These are phyloP conservation scores for Patellaria atrata DNA, from an alignment of 495 filamentous ascomycete genomes.

Conservation along the genomic window DNA sequence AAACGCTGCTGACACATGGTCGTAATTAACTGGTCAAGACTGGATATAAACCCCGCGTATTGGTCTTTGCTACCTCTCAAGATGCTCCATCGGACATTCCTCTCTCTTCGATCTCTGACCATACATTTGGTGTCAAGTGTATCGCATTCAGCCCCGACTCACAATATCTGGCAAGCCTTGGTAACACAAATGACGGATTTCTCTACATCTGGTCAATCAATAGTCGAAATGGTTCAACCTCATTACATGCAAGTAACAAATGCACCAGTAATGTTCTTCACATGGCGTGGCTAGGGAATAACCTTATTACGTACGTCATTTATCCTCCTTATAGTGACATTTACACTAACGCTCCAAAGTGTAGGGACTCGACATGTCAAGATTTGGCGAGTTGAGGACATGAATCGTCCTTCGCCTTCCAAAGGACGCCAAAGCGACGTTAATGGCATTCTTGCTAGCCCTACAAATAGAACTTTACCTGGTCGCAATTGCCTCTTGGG, in stretches of 20 bases:
- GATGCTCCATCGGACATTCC: slow-evolving; percentile 68
- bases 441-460: slow-evolving; percentile 27
- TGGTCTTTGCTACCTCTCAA: slow-evolving; percentile 68
- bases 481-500: slow-evolving; percentile 61
- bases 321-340: background rate
- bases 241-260: slow-evolving; percentile 81
- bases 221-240: slow-evolving; percentile 66
- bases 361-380: slow-evolving; percentile 86
- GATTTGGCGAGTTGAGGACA: slow-evolving; percentile 72
- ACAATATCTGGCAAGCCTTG: slow-evolving; percentile 75
- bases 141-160: slow-evolving; percentile 83
- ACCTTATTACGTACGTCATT: slow-evolving; percentile 44
- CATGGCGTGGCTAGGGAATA: slow-evolving; percentile 77
- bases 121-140: slow-evolving; percentile 76
- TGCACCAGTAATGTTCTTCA: slow-evolving; percentile 71
- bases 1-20: background rate
- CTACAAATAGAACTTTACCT: slow-evolving; percentile 28
- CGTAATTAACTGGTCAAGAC: slow-evolving; percentile 36
- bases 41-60: slow-evolving; percentile 79
- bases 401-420: slow-evolving; percentile 31
- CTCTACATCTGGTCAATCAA: slow-evolving; percentile 84
- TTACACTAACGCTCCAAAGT: slow-evolving; percentile 29
- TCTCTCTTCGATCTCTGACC: slow-evolving; percentile 73
- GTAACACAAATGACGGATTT: slow-evolving; percentile 82
- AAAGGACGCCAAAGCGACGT: slow-evolving; percentile 33